Base-by-base conservation (phyloP, 2,329 filamentous ascomycete species). In the Capronia coronata region DNA sequence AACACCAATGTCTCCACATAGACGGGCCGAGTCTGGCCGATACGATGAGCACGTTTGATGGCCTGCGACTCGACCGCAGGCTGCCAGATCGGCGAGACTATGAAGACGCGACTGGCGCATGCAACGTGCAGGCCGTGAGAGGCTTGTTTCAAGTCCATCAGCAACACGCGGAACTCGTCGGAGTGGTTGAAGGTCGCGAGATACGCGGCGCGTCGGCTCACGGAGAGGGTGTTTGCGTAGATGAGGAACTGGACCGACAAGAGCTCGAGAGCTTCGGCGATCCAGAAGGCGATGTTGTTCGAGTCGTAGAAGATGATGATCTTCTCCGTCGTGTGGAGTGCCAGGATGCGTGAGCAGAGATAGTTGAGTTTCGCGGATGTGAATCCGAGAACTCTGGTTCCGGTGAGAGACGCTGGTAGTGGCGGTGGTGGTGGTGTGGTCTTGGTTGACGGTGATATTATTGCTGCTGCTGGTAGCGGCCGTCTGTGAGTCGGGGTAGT, bases 241-340 rank as follows among this genome's bases (percentile, higher is more conserved):
- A 83, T 82, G 16, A 81, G 74, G 55, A 82, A 80, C 27, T 79
- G 74, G 41, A 83, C 67, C 7, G 78, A 74, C 1, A 84, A 67
- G 25, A 91, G 75, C 58, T 96, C 90, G 0, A 97, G 75, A 23
- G 84, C 81, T 62, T 89, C 83, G 0, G 87, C 86, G 32, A 96
- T 78, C 68, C 94, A 95, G 66, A 80, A 94, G 1, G 88, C 90
- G 1, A 86, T 77, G 59, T 94, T 91, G 52, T 93, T 85, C 25
- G 86, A 84, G 53, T 94, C 88, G 64, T 95, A 96, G 65, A 97
- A 97, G 8, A 96, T 78, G 45, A 96, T 80, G 2, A 94, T 93
- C 66, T 96, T 94, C 61, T 95, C 89, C 0, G 76, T 68, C 1
- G 74, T 67, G 46, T 93, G 80, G 54, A 90, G 74, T 45, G 77